Evolutionary conservation across 371 early-diverging fungal species (phyloP), one percentile per base, ranked within the genome.

Genomic region (Mortierella sp.): DNA sequence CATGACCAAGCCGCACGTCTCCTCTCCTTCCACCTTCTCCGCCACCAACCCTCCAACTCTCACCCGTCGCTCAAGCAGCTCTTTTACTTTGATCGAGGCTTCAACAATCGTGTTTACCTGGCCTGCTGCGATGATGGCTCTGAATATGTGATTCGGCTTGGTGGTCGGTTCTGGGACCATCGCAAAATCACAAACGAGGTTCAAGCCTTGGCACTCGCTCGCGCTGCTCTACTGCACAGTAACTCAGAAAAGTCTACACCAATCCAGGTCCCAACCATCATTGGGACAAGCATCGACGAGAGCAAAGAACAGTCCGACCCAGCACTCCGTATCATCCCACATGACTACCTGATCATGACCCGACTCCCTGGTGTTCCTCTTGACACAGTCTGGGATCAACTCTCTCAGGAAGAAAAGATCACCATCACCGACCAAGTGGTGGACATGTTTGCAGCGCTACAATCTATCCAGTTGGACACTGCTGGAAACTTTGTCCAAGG

Each of bases 111-210:
- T 14, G 77, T 77, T 53, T 77, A 77, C 50, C 52, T 77, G 12
- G 77, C 72, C 12, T 43, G 25, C 2, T 77, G 77, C 56, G 19
- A 65, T 2, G 72, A 77, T 29, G 72, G 57, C 1, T 64, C 72
- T 23, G 77, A 77, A 21, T 77, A 65, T 26, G 66, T 77, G 12
- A 72, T 77, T 28, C 72, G 77, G 1, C 65, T 77, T 9, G 77
- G 72, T 18, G 77, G 77, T 9, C 72, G 77, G 1, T 77, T 77
- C 51, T 77, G 77, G 77, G 77, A 77, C 62, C 69, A 72, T 14
- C 67, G 60, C 21, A 77, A 77, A 62, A 77, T 77, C 44, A 71
- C 65, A 4, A 76, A 76, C 63, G 76, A 76, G 51, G 60, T 30
- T 3, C 56, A 29, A 16, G 76, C 76, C 4, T 61, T 76, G 19